phyloP scores from a whole-genome alignment of 176 grass and related monocot genomes.

The Juncus effusus region DNA sequence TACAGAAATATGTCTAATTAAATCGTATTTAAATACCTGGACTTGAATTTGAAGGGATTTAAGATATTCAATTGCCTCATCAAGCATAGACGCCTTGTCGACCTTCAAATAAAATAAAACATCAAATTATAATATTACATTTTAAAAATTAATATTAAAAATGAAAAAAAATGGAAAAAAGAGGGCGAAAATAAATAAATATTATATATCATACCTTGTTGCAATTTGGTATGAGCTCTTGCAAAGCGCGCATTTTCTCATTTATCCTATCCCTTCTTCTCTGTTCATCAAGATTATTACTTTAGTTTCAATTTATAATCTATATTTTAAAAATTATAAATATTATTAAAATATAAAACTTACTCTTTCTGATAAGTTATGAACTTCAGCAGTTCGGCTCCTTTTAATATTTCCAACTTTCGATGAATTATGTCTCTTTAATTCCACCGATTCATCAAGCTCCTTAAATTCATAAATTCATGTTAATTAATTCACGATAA shows the following conservation, averaged over 20 bases:
- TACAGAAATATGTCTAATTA: too few species aligned
- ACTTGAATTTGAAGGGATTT: constrained; percentile 27
- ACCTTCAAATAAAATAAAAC: constrained; percentile 17
- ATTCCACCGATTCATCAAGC: constrained; percentile 45
- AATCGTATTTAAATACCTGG: constrained; percentile 1
- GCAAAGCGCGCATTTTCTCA: constrained; percentile 26
- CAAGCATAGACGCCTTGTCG: constrained; percentile 33
- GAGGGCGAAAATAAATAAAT: not conserved
- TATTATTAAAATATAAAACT: constrained; percentile 22
- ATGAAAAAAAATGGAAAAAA: constrained; percentile 7
- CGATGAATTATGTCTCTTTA: constrained; percentile 29
- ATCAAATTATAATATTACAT: not conserved
- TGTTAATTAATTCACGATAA: not conserved
- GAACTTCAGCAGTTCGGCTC: constrained; percentile 69
- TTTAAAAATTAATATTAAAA: not conserved
- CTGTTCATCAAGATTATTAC: constrained; percentile 11
- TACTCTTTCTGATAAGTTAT: constrained; percentile 94
- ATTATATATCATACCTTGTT: constrained; percentile 14
- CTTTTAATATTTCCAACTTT: constrained; percentile 46
- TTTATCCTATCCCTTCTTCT: constrained; percentile 27
- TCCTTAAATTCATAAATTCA: not conserved
- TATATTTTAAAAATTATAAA: not conserved
- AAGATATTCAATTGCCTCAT: constrained; percentile 28
- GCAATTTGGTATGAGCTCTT: constrained; percentile 28
- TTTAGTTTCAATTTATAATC: not conserved